Base-by-base conservation (phyloP, 23 red algal species). In the Gracilaria caudata region DNA sequence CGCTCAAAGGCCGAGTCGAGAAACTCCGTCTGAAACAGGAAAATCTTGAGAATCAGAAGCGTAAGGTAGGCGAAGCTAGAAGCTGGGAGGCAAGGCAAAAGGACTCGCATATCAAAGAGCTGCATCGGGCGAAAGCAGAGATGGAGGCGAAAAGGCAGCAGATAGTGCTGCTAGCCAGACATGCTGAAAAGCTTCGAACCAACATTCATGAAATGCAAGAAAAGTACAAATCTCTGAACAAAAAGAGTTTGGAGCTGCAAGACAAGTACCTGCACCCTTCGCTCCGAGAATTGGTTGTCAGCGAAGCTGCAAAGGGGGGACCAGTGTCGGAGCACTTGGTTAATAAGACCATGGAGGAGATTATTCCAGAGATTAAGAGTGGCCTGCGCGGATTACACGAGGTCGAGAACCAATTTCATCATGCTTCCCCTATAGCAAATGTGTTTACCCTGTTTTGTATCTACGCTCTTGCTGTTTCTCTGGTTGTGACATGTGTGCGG, bases 81-180 rank as follows among this genome's bases (percentile, higher is more conserved):
- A 77, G 78, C 45, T 91, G 78, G 77, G 87, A 91, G 65, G n/a
- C 65, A 10, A 71, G 77, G 23, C 87, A 91, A 35, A 81, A 57
- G 33, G 44, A 75, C 9, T 13, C 76, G 2, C 71, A 61, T 33
- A 63, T 40, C n/a, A 91, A 73, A 81, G 77, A 91, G n/a, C 65
- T 91, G 74, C 53, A 49, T 0, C 75, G 87, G 13, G 87, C 87
- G n/a, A 81, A 91, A 47, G 87, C 87, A 28, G 87, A 91, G 39
- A 57, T 91, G 58, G 77, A 91, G 45, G 51, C 87, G 45, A 91
- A 91, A 51, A 68, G 64, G 23, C 45, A 70, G 20, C 87, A 91
- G 46, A 75, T 82, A 17, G 26, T 54, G 14, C 2, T 73, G 7
- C 47, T 91, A 25, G 23, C 36, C 17, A 58, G 35, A 39, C 61